Evolutionary conservation across 371 early-diverging fungal species (phyloP), one percentile per base, ranked within the genome.

Genomic region (Chytridium lagenaria): DNA sequence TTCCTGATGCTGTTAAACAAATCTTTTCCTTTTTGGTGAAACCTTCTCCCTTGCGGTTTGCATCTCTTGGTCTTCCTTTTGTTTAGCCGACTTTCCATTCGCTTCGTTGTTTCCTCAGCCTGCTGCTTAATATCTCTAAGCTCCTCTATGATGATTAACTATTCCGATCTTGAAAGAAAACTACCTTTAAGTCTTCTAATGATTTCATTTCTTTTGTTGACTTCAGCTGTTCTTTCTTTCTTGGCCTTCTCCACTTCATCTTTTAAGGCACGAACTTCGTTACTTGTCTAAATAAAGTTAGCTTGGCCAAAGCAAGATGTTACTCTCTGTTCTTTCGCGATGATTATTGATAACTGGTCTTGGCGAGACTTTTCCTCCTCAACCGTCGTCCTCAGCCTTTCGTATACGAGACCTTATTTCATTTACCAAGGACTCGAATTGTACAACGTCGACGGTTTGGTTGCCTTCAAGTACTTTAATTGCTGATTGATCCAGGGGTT

Each of bases 281-380:
- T 82, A 69, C 80, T 83, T 0, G 85, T 83, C 85, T 86, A 31
- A 33, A 34, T 72, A 40, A 28, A 59, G 64, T 12, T 15, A 75
- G 40, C 7, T 30, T 12, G 37, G 26, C 26, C 10, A 30, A 30
- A 22, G 61, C 7, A 22, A 86, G 85, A 83, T 81, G 84, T 85
- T 72, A 85, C 78, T 87, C 86, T 12, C 86, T 83, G 80, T 70
- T 86, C 87, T 63, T 84, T 86, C 16, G 85, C 84, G 50, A 84
- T 78, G 36, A 86, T 82, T 22, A 78, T 67, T 15, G 80, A 40
- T 22, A 86, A 71, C 73, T 83, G 82, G 33, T 86, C 85, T 69
- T 80, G 80, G 40, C 73, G 79, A 38, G 74, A 76, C 70, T 77
- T 79, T 64, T 86, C 87, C 55, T 38, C 87, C 67, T 86, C 87